phyloP scores from a whole-genome alignment of 441 rosid species.

The Croton laevigatus region DNA sequence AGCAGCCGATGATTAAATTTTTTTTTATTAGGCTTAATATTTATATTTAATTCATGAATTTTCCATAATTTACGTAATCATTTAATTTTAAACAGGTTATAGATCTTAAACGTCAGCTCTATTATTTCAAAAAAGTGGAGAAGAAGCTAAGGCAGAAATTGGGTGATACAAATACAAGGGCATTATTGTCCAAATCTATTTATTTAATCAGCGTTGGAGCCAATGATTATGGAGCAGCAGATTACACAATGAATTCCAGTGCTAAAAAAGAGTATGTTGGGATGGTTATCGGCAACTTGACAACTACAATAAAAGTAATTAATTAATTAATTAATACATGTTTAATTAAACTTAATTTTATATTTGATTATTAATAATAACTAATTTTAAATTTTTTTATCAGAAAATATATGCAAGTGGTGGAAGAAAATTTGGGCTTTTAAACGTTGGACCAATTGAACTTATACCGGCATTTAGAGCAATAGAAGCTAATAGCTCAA shows the following conservation, averaged over 20 bases:
- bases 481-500: slow-evolving; percentile 2
- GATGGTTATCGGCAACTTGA: slow-evolving; percentile 43
- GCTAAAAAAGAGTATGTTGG: slow-evolving; percentile 9
- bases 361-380: neutral
- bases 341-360: neutral
- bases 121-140: slow-evolving; percentile 28
- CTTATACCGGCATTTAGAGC: slow-evolving; percentile 21
- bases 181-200: neutral
- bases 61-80: too few species aligned
- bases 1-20: too few species aligned
- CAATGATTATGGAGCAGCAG: neutral
- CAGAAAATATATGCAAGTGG: slow-evolving; percentile 13
- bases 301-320: slow-evolving; percentile 34
- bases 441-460: neutral
- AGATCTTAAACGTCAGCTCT: slow-evolving; percentile 25
- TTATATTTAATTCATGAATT: too few species aligned
- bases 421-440: slow-evolving; percentile 12
- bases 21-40: too few species aligned
- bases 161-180: neutral
- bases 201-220: neutral
- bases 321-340: too few species aligned
- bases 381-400: neutral
- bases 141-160: slow-evolving; percentile 16
- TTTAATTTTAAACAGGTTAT: slow-evolving; percentile 7
- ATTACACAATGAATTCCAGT: too few species aligned